These are phyloP conservation scores for Tanacetum coccineum DNA, from an alignment of 129 eudicot species.

Conservation along the genomic window DNA sequence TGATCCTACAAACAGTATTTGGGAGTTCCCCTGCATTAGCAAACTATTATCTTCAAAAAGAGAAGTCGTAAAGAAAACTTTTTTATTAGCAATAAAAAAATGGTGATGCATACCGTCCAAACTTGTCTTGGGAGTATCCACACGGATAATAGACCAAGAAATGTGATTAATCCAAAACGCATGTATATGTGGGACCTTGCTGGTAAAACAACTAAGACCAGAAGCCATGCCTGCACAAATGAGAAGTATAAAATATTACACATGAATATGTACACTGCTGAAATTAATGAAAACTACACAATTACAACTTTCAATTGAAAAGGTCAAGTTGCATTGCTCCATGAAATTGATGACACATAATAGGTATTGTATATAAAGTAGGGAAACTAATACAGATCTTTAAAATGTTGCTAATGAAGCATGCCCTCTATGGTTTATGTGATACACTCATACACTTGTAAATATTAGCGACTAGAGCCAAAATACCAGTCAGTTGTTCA, in stretches of 20 bases:
- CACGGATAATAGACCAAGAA: constrained; percentile 57
- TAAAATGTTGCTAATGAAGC: too few relatives aligned
- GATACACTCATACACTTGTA: too few relatives aligned
- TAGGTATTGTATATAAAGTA: not conserved
- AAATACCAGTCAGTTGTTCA: too few relatives aligned
- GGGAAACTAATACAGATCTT: not conserved
- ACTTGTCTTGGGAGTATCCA: constrained; percentile 64
- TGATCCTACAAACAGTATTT: constrained; percentile 74
- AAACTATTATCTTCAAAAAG: constrained; percentile 21
- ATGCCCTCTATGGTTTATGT: too few relatives aligned
- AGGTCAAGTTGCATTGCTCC: too few relatives aligned
- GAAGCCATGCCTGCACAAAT: constrained; percentile 78
- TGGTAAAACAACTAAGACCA: constrained; percentile 70
- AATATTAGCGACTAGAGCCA: too few relatives aligned
- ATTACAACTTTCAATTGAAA: too few relatives aligned
- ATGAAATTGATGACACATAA: too few relatives aligned
- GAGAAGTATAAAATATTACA: not conserved
- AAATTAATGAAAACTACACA: too few relatives aligned
- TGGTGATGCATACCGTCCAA: constrained; percentile 62
- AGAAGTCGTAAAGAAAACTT: not conserved
- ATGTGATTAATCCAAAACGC: constrained; percentile 69
- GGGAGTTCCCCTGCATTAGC: constrained; percentile 37
- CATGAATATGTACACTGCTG: too few relatives aligned
- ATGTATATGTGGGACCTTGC: constrained; percentile 65
- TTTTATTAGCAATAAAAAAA: not conserved